phyloP scores from a whole-genome alignment of 2,329 filamentous ascomycete genomes.

The Magnaporthiopsis incrustans region DNA sequence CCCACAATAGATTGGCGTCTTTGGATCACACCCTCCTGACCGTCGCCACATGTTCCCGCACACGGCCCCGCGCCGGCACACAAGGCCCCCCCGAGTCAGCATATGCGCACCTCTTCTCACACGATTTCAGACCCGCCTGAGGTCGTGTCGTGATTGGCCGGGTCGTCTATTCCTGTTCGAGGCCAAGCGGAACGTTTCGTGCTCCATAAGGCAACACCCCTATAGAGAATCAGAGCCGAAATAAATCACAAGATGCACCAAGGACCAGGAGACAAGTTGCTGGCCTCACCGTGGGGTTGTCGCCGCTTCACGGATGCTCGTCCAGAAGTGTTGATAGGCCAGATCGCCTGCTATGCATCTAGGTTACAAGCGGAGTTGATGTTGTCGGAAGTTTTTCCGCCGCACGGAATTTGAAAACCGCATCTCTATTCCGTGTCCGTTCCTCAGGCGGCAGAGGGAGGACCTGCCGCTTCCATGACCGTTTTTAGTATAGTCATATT shows the following conservation, averaged over 20 bases:
- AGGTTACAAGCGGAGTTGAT: too few species aligned
- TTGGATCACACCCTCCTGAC: too few species aligned
- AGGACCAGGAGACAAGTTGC: neutral
- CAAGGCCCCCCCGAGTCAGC: neutral
- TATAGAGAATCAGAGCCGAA: neutral
- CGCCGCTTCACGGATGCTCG: too few species aligned
- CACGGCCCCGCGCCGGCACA: neutral
- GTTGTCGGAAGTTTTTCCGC: too few species aligned
- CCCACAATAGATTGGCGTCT: neutral
- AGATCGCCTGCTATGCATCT: too few species aligned
- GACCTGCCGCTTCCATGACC: neutral
- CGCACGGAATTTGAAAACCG: too few species aligned
- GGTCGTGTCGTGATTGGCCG: neutral
- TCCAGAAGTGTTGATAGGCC: too few species aligned
- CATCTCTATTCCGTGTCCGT: neutral
- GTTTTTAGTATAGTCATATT: neutral
- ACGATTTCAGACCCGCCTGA: neutral
- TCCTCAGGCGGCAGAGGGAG: neutral
- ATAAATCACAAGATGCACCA: neutral
- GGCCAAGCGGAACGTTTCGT: neutral
- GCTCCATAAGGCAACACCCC: neutral
- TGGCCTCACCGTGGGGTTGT: too few species aligned
- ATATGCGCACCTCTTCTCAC: neutral
- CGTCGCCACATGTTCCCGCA: neutral
- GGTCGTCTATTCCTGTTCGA: neutral